A percentile compares a stretch with the other conserved stretches of the same genome.
Conservation (phyloP, 2,329 filamentous ascomycete genomes). For the Cladophialophora immunda region DNA sequence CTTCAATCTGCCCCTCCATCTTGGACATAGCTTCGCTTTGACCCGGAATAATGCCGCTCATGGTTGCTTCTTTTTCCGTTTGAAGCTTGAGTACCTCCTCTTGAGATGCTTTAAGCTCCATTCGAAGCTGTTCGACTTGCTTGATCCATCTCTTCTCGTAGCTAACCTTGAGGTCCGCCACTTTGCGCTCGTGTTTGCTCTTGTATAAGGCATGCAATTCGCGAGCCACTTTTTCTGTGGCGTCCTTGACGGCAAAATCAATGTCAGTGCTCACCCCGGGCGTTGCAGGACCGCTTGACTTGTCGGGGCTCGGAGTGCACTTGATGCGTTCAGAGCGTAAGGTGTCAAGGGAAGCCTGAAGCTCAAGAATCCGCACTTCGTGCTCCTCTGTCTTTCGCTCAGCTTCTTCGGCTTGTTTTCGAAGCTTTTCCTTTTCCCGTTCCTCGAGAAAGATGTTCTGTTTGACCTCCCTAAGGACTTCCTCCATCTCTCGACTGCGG, state of each 20-base stretch:
- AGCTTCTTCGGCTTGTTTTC: constrained; percentile 77
- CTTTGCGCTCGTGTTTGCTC: constrained; percentile 96
- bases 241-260: constrained; percentile 77
- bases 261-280: constrained; percentile 52
- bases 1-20: constrained; percentile 55
- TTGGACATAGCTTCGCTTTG: constrained; percentile 45
- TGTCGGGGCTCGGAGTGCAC: constrained; percentile 48
- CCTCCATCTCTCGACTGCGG: constrained; percentile 85
- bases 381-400: constrained; percentile 66
- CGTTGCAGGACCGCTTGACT: constrained; percentile 33
- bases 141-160: constrained; percentile 91
- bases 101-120: constrained; percentile 71
- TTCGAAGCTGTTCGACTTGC: constrained; percentile 80
- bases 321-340: constrained; percentile 47
- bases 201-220: constrained; percentile 95
- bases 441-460: constrained; percentile 81
- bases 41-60: constrained; percentile 60
- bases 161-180: constrained; percentile 81
- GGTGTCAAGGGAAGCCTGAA: constrained; percentile 56
- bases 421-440: constrained; percentile 80
- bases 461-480: constrained; percentile 78
- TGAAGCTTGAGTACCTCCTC: constrained; percentile 80
- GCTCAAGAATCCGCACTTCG: constrained; percentile 56
- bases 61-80: constrained; percentile 70
- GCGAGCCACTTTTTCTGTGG: constrained; percentile 89